Conservation (phyloP, 441 rosid species). For the Corymbia calophylla region DNA sequence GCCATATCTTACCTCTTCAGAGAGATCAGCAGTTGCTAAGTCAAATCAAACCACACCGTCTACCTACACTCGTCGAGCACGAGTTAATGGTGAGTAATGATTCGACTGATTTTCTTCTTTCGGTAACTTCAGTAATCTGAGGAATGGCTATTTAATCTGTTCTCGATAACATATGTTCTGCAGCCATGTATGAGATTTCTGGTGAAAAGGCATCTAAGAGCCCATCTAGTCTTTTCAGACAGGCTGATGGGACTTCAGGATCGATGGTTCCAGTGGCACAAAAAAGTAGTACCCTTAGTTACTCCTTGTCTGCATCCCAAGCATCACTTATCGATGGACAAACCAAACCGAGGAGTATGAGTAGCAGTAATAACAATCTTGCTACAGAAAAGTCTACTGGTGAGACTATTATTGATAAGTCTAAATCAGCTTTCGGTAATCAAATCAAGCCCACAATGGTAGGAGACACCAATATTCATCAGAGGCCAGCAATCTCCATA, state of each 20-base stretch:
- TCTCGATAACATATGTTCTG: neutral
- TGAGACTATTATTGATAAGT: conserved; percentile 26
- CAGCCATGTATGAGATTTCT: conserved; percentile 33
- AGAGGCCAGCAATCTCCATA: conserved; percentile 20
- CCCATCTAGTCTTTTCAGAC: conserved; percentile 29
- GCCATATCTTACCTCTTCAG: conserved; percentile 20
- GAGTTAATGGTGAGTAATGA: conserved; percentile 44
- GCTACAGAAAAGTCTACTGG: conserved; percentile 19
- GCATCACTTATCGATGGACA: conserved; percentile 16
- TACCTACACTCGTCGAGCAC: conserved; percentile 21
- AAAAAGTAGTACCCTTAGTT: conserved; percentile 15
- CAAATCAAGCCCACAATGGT: conserved; percentile 25
- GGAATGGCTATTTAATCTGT: neutral
- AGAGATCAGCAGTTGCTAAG: conserved; percentile 23
- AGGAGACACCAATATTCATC: conserved; percentile 21
- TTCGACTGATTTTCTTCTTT: neutral
- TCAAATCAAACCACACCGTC: conserved; percentile 28
- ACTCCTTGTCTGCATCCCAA: conserved; percentile 27
- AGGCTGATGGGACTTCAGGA: conserved; percentile 20
- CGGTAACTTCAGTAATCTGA: neutral
- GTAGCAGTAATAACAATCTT: conserved; percentile 10
- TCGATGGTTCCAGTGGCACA: conserved; percentile 27
- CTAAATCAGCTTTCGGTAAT: conserved; percentile 15
- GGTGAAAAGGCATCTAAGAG: conserved; percentile 27
- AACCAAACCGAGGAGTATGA: conserved; percentile 6